Conservation (phyloP, 208 protist genomes). For the Leptomonas seymouri region DNA sequence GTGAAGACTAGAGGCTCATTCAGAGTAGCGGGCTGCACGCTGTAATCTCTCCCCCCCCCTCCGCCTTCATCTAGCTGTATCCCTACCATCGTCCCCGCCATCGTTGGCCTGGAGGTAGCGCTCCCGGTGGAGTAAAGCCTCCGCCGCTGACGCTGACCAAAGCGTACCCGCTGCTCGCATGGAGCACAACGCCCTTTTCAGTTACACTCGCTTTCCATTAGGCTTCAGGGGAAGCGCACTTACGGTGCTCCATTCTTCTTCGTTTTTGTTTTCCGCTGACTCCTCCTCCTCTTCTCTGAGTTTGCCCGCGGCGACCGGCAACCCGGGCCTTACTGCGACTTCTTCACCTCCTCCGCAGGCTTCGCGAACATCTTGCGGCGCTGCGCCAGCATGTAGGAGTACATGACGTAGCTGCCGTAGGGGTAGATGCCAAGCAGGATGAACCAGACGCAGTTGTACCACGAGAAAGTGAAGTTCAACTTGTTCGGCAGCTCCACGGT, state of each 20-base stretch:
- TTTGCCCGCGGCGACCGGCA: background rate
- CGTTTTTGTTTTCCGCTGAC: background rate
- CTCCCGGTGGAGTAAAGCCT: no score
- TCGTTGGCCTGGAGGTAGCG: no score
- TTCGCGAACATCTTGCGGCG: constrained; percentile 67
- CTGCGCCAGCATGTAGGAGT: constrained; percentile 91
- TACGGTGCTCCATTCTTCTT: background rate
- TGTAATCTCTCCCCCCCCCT: background rate
- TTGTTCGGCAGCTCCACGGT: constrained; percentile 79
- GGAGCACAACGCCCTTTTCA: no score
- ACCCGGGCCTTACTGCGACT: constrained; percentile 21
- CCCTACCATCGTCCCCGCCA: background rate
- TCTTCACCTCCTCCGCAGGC: constrained; percentile 21
- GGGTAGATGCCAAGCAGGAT: constrained; percentile 78
- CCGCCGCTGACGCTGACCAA: no score
- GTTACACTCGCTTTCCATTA: no score
- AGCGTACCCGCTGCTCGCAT: no score
- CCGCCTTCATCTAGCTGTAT: background rate
- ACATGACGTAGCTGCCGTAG: constrained; percentile 86
- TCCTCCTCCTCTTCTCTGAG: no score
- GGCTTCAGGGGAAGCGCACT: no score
- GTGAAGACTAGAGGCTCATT: constrained; percentile 5
- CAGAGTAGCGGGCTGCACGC: background rate
- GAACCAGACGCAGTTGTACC: constrained; percentile 73
- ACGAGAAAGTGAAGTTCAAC: constrained; percentile 83